Conservation (phyloP, 2,329 filamentous ascomycete species). For the Ascochyta rabiei region DNA sequence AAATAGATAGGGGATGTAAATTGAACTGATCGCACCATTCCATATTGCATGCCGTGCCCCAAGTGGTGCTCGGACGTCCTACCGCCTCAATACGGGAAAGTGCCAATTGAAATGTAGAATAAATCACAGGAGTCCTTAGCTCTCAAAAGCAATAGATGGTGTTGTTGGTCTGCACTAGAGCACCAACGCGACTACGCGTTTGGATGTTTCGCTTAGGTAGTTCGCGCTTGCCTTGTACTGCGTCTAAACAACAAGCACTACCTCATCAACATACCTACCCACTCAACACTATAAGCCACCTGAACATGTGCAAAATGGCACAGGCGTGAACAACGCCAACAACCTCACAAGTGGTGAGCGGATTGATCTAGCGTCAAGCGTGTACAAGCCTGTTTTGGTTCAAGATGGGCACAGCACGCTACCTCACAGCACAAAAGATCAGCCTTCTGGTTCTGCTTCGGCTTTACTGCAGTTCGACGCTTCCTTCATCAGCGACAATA, state of each 20-base stretch:
- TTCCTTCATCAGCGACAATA: constrained; percentile 73
- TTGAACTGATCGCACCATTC: background rate
- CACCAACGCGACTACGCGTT: constrained; percentile 29
- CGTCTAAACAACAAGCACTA: constrained; percentile 17
- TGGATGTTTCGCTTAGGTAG: constrained; percentile 26
- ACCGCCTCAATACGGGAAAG: background rate
- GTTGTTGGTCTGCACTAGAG: background rate
- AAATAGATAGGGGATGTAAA: constrained; percentile 15
- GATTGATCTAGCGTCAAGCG: no score
- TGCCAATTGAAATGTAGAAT: background rate
- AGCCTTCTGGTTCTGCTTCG: constrained; percentile 80
- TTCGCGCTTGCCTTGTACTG: constrained; percentile 19
- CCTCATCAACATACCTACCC: background rate
- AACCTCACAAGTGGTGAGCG: background rate
- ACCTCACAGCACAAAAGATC: constrained; percentile 87
- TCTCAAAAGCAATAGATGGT: background rate
- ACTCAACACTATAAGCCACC: background rate
- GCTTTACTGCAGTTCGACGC: constrained; percentile 75
- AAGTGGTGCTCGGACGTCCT: background rate
- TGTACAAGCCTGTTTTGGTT: background rate
- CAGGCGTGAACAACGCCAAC: background rate
- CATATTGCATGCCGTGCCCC: background rate
- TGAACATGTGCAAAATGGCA: background rate
- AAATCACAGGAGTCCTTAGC: background rate
- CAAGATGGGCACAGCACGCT: constrained; percentile 70